A percentile compares a stretch with the other conserved stretches of the same genome.
Conservation (phyloP, 331 rosid genomes). For the Erythrophleum ivorense region DNA sequence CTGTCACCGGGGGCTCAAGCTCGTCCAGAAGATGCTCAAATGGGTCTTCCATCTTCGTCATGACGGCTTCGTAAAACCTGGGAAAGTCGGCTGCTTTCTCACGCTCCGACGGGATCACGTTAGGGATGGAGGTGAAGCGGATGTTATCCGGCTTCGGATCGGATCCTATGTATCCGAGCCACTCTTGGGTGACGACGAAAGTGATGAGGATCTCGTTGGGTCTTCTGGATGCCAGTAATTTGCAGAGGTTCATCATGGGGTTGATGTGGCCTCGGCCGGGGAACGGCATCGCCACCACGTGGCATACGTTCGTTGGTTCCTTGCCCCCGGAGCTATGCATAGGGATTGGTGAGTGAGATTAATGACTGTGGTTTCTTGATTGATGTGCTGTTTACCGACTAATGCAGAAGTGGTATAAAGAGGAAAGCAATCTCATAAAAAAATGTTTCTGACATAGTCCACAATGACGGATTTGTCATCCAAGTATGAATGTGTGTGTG, state of each 20-base stretch:
- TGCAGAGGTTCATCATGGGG: conserved; percentile 57
- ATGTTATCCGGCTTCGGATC: conserved; percentile 47
- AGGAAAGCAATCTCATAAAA: neutral
- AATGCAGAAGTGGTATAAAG: neutral
- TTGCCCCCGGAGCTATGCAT: conserved; percentile 14
- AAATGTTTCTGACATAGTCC: neutral
- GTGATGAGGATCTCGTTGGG: conserved; percentile 31
- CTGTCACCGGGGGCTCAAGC: conserved; percentile 47
- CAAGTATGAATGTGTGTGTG: too few species aligned
- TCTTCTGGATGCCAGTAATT: conserved; percentile 33
- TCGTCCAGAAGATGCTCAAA: conserved; percentile 50
- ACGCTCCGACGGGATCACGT: conserved; percentile 45
- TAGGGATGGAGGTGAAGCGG: conserved; percentile 43
- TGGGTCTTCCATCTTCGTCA: conserved; percentile 59
- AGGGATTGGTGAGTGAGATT: neutral
- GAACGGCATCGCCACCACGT: conserved; percentile 49
- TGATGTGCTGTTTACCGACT: neutral
- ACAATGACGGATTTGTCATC: neutral
- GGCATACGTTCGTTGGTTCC: conserved; percentile 2
- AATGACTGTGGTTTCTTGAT: neutral
- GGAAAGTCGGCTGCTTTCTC: conserved; percentile 48
- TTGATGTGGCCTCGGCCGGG: conserved; percentile 50
- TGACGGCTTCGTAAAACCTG: conserved; percentile 50
- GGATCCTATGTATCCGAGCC: conserved; percentile 50
- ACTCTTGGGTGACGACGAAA: conserved; percentile 55